Base-by-base conservation (phyloP, 83 land plant species). In the Isoetes engelmannii region DNA sequence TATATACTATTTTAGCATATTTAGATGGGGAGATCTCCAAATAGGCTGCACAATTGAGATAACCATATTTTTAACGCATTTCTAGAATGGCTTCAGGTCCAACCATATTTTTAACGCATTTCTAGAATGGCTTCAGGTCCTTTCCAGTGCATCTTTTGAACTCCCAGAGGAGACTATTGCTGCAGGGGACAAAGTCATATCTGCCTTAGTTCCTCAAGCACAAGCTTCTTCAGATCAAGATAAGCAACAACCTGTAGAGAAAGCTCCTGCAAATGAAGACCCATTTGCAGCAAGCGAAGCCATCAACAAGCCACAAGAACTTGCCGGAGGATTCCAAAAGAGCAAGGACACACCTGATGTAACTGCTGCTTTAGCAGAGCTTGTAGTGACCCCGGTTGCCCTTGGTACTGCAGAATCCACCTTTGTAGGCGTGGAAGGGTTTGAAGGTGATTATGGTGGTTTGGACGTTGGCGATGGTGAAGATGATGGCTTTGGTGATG, bases 381-480 rank as follows among this genome's bases (percentile, higher is more conserved):
- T 94, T 6, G 89, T 85, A 44, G 98, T 94, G 12, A 84, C 98
- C 4, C 49, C 83, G 6, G 65, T 87, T 1, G 69, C 88, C 84
- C 9, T 86, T 87, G 5, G 74, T 79, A 4, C 84, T 0, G 74
- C 89, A 4, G 78, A 84, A 54, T 76, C 87, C 4, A 83, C 87
- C 4, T 71, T 73, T 65, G 77, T 85, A 46, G 80, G 78, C 12
- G 89, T 88, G 21, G 87, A 88, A 53, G 96, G 96, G 0, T 91
- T 91, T 68, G 96, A 91, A 75, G 96, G 96, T 45, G 83, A 91
- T 10, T 91, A 91, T 75, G 96, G 96, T 48, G 96, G 92, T 44
- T 77, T 91, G 45, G 89, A 82, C 74, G 87, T 81, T 67, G 72
- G 84, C 12, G 83, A 76, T 7, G 92, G 84, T 59, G 80, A 81